Conservation (phyloP, 78 protist genomes). For the Pelomyxa schiedti region DNA sequence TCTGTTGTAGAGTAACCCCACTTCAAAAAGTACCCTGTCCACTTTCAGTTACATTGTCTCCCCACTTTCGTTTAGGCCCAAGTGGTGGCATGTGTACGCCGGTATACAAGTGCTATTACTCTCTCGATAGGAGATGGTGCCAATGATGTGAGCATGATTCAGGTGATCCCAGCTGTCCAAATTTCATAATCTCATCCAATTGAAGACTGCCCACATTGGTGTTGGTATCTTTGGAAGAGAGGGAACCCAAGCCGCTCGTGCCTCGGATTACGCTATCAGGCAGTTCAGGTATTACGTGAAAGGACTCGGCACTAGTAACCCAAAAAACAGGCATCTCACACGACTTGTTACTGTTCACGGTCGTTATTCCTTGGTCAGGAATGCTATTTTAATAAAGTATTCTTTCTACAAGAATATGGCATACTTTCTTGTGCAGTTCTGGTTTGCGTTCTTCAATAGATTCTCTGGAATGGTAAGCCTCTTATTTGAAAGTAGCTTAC, state of each 20-base stretch:
- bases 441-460: constrained; percentile 27
- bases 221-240: constrained; percentile 82
- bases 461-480: constrained; percentile 24
- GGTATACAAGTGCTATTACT: constrained; percentile 5
- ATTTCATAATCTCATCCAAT: constrained; percentile 42
- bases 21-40: too few relatives aligned
- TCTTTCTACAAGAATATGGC: constrained; percentile 70
- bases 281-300: constrained; percentile 27
- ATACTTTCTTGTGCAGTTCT: constrained; percentile 32
- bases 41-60: neutral
- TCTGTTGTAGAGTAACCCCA: constrained; percentile 83
- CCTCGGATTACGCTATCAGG: constrained; percentile 73
- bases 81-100: constrained; percentile 52
- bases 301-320: too few relatives aligned
- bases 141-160: constrained; percentile 87
- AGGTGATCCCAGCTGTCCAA: constrained; percentile 15
- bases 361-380: constrained; percentile 50
- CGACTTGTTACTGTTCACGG: constrained; percentile 76
- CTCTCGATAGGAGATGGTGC: constrained; percentile 89
- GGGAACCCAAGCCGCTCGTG: constrained; percentile 79
- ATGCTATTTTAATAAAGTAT: constrained; percentile 41
- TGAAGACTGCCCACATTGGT: constrained; percentile 67
- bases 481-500: neutral
- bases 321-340: constrained; percentile 6
- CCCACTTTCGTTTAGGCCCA: constrained; percentile 17